Evolutionary conservation across 1,284 basidiomycete species (phyloP), one percentile per base, ranked within the genome.

Genomic region (Hymenochaete sp.): DNA sequence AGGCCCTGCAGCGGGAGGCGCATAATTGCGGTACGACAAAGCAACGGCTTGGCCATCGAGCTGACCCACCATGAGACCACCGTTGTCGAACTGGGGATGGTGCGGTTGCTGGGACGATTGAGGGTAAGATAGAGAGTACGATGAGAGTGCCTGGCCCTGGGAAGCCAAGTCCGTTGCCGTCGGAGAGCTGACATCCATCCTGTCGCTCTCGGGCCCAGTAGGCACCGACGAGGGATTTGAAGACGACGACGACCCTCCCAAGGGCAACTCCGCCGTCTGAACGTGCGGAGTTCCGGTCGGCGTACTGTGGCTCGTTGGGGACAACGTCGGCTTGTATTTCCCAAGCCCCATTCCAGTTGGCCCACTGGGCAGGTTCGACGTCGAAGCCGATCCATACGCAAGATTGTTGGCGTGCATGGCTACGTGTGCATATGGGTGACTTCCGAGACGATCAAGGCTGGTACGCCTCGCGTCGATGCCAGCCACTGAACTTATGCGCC

Each of bases 1-100:
- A 4, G 82, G 82, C 0, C 82, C 82, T 4, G 79, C 76, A 38
- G 79, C 71, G 8, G 77, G 76, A 2, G 76, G 69, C 1, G 67
- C 57, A 22, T 77, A 58, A 4, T 65, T 56, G 26, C 80, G 73
- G 24, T 71, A 58, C 11, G 73, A 68, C 46, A 74, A 60, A 7
- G 71, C 63, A 55, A 71, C 79, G 13, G 70, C 57, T 14, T 65
- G 64, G 43, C 71, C 68, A 48, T 19, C 39, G 39, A 4, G 45
- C 26, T 14, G 45, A 47, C 14, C 26, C 19, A 9, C 14, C 13
- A n/a, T 8, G 5, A 6, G 32, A 31, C 10, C 14, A 14, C 14
- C 14, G 28, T 31, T 31, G 28, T 31, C 14, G n/a, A n/a, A n/a
- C n/a, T n/a, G 28, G 10, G 9, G 28, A 10, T 31, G 28, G 10